Conservation (phyloP, 306 rosid species). For the Adenanthera pavonina region DNA sequence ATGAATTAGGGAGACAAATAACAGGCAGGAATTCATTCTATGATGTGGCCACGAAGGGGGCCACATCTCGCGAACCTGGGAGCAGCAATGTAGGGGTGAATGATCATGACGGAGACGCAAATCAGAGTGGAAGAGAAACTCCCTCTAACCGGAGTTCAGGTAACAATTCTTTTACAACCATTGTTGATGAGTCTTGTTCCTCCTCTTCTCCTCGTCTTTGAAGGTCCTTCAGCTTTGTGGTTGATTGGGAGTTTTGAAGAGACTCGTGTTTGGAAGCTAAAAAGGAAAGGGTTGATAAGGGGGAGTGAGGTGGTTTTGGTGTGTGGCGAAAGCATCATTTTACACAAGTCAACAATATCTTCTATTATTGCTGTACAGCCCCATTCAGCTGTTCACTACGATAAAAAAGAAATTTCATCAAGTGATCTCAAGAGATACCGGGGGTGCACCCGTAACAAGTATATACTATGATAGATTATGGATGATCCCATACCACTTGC, state of each 20-base stretch:
- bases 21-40: conserved; percentile 50
- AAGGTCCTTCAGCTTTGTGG: conserved; percentile 80
- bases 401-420: too few species aligned
- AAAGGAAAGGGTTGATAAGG: neutral
- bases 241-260: neutral
- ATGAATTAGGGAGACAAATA: conserved; percentile 66
- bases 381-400: too few species aligned
- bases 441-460: too few species aligned
- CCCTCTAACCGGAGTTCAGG: conserved; percentile 68
- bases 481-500: too few species aligned
- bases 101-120: conserved; percentile 65
- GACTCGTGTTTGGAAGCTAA: neutral
- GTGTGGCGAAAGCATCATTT: neutral
- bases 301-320: neutral
- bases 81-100: conserved; percentile 64
- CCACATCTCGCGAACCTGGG: conserved; percentile 76
- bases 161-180: conserved; percentile 63
- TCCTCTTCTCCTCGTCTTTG: conserved; percentile 80
- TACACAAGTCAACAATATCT: neutral
- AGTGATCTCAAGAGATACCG: too few species aligned
- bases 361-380: too few species aligned
- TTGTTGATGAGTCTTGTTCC: conserved; percentile 72
- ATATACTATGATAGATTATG: too few species aligned
- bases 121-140: conserved; percentile 66
- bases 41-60: conserved; percentile 61